Base-by-base conservation (phyloP, 139 green algal species). In the Chlorella vulgaris region DNA sequence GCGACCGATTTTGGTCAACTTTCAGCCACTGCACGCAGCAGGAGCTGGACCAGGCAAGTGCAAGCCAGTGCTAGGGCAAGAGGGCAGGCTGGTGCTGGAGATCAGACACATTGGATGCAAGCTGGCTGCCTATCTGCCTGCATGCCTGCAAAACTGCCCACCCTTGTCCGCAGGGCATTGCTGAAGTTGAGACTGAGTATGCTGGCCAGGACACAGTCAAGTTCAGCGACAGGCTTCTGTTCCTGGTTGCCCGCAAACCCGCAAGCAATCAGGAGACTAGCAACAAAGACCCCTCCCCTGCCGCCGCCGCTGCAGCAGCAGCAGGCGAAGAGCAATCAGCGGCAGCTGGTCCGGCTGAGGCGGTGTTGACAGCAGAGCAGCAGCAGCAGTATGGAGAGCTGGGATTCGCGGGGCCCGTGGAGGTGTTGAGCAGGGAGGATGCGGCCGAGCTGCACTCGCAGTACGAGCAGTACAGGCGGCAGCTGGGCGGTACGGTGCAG, bases 161-260 rank as follows among this genome's bases (percentile, higher is more conserved):
- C 13, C 47, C 13, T 35, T 10, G 18, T 26, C 65, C n/a, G 35
- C 74, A 81, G 76, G 76, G 76, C 6, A 67, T 82, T 18, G 62
- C 76, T 22, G 76, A 82, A 40, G 42, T 82, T 29, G 62, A 75
- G 29, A 4, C 18, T 8, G 31, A 66, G 76, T 40, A 83, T 26
- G 66, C 65, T 7, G 78, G 78, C 36, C 66, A 77, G 66, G 66
- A 82, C 43, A 75, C 22, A 0, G 62, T 82, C 62, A 61, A 74
- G 0, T 82, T 82, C 62, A 68, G 36, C 1, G 76, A 82, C 76
- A 61, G 76, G n/a, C 62, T 82, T 24, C 63, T 82, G 8, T 82
- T 82, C 62, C 43, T 82, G 6, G 76, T 82, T 24, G 76, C 43
- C 0, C 76, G 76, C 7, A 82, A n/a, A n/a, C n/a, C n/a, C n/a